Percentiles rank a stretch among this genome's conserved stretches.
Evolutionary conservation across 179 eudicot genomes (phyloP).

Genomic region (Beta corolliflora): DNA sequence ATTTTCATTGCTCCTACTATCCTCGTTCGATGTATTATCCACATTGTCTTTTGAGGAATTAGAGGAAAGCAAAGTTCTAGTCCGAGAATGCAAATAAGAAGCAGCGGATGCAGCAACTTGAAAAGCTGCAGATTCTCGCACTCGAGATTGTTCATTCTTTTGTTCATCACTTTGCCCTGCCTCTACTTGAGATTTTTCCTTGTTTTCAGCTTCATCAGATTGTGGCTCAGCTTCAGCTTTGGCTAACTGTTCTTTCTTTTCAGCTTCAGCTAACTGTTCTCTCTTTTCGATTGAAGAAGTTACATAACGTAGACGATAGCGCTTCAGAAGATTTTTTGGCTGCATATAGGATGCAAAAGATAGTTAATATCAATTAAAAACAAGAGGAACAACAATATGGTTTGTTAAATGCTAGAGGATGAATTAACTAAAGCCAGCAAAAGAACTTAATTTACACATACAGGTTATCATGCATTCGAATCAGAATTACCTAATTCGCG

Average conservation of each 20-base stretch:
- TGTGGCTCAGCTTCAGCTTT: conserved; percentile 45
- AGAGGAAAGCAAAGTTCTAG: conserved; percentile 59
- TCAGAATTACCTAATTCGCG: too few relatives aligned
- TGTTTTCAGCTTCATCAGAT: conserved; percentile 26
- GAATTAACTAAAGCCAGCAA: too few relatives aligned
- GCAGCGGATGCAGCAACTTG: conserved; percentile 86
- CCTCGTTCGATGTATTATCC: conserved; percentile 23
- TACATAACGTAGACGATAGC: conserved; percentile 59
- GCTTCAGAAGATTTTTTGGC: conserved; percentile 66
- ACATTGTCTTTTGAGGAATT: conserved; percentile 38
- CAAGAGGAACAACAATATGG: too few relatives aligned
- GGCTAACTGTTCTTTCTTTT: conserved; percentile 48
- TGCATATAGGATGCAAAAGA: conserved; percentile 27
- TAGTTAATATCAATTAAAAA: not conserved
- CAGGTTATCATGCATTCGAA: too few relatives aligned
- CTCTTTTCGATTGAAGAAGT: conserved; percentile 85
- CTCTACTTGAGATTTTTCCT: conserved; percentile 22
- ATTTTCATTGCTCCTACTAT: conserved; percentile 15
- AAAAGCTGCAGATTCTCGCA: conserved; percentile 72
- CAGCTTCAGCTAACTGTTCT: conserved; percentile 48
- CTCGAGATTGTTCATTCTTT: conserved; percentile 35
- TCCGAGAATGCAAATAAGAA: conserved; percentile 70
- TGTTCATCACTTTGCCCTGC: conserved; percentile 29
- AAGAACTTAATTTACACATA: too few relatives aligned
- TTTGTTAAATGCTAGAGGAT: too few relatives aligned